phyloP scores from a whole-genome alignment of 2,329 filamentous ascomycete genomes.

The Metarhizium brunneum region DNA sequence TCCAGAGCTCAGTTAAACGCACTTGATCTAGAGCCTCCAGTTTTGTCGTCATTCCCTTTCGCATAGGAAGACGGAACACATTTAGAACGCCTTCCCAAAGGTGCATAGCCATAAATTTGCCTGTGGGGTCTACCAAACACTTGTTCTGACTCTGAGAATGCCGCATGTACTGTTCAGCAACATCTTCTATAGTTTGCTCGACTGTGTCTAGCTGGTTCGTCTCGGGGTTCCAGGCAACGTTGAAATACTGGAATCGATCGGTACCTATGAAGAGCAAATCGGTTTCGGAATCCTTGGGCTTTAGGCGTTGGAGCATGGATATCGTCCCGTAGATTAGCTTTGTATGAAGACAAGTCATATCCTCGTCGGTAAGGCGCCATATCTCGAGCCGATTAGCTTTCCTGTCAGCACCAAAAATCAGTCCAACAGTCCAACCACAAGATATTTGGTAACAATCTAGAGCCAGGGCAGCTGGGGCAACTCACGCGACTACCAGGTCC shows the following conservation, averaged over 20 bases:
- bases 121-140: conserved; percentile 75
- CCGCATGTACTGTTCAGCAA: conserved; percentile 52
- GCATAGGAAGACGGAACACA: conserved; percentile 39
- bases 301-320: conserved; percentile 72
- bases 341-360: conserved; percentile 55
- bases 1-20: conserved; percentile 48
- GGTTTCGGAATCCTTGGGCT: conserved; percentile 61
- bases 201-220: conserved; percentile 40
- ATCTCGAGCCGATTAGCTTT: conserved; percentile 82
- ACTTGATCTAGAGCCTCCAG: conserved; percentile 44
- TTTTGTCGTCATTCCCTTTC: conserved; percentile 34
- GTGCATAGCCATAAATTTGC: conserved; percentile 48
- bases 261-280: conserved; percentile 92
- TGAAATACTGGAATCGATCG: conserved; percentile 84
- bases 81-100: conserved; percentile 52
- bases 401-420: conserved; percentile 30
- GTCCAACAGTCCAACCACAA: neutral
- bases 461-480: conserved; percentile 1
- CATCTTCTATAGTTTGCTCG: conserved; percentile 42
- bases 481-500: conserved; percentile 81
- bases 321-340: conserved; percentile 77
- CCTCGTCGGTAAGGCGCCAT: conserved; percentile 59
- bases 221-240: conserved; percentile 67
- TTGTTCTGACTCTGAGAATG: conserved; percentile 77
- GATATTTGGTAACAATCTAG: neutral